phyloP scores from a whole-genome alignment of 176 grass and related monocot genomes.

The Oryza glumipatula region DNA sequence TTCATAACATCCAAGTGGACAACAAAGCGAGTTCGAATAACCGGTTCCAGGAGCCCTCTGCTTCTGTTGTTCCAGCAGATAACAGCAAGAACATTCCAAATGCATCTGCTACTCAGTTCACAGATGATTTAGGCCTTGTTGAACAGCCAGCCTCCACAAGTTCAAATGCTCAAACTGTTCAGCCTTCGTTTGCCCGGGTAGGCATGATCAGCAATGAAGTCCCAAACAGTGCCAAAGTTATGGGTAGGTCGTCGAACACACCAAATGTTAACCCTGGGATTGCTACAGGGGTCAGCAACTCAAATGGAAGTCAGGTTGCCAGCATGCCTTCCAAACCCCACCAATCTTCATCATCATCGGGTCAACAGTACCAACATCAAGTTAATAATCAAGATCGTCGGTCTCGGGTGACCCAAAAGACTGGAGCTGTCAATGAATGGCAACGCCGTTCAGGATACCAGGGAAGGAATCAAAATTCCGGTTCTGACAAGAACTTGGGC shows the following conservation, averaged over 20 bases:
- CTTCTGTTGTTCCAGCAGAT: constrained; percentile 47
- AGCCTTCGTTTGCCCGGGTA: constrained; percentile 44
- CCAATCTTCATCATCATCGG: constrained; percentile 37
- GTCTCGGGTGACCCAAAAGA: constrained; percentile 43
- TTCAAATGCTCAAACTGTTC: constrained; percentile 46
- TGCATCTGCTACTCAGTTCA: constrained; percentile 49
- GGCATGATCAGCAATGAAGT: constrained; percentile 64
- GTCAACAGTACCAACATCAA: constrained; percentile 54
- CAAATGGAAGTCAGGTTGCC: constrained; percentile 44
- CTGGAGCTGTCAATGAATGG: constrained; percentile 63
- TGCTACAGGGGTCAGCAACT: constrained; percentile 43
- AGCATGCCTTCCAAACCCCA: constrained; percentile 48
- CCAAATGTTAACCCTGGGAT: constrained; percentile 46
- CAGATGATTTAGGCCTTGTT: constrained; percentile 55
- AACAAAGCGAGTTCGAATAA: constrained; percentile 51
- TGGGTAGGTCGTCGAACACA: constrained; percentile 38
- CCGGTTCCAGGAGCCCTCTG: constrained; percentile 56
- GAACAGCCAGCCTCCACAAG: constrained; percentile 55
- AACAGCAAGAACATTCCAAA: constrained; percentile 51
- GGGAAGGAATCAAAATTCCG: constrained; percentile 55
- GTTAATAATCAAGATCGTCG: constrained; percentile 55
- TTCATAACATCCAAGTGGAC: constrained; percentile 56
- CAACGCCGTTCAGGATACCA: constrained; percentile 66
- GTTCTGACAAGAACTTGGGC: constrained; percentile 70
- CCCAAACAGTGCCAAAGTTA: constrained; percentile 50